These are phyloP conservation scores for Stereum hirsutum DNA, from an alignment of 1,284 basidiomycete species.

Conservation along the genomic window DNA sequence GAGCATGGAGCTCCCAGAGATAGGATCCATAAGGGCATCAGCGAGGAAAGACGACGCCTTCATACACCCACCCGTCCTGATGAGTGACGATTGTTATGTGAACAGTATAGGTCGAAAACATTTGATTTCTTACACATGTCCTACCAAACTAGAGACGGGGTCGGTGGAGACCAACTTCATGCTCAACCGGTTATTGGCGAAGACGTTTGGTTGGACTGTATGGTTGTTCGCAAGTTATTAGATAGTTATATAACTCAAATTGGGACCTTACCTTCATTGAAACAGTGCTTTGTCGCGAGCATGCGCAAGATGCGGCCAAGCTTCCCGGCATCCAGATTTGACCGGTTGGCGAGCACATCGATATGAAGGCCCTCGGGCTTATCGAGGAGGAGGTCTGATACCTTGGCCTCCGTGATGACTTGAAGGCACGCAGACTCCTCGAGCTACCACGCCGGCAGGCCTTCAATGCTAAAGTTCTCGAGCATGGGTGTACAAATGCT, in stretches of 20 bases:
- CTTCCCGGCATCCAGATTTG: neutral
- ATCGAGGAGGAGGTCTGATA: neutral
- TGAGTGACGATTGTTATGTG: neutral
- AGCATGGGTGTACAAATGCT: too few species aligned
- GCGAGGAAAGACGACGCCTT: neutral
- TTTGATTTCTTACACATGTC: neutral
- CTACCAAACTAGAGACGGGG: neutral
- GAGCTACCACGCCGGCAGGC: neutral
- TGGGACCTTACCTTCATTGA: neutral
- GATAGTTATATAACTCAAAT: neutral
- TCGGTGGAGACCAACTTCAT: neutral
- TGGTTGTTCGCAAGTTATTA: neutral
- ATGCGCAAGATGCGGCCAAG: neutral
- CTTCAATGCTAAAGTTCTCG: neutral
- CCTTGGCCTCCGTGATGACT: neutral
- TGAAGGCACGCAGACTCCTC: neutral
- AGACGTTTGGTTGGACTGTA: neutral
- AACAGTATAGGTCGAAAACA: neutral
- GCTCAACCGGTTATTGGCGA: conserved; percentile 1
- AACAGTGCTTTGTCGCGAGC: neutral
- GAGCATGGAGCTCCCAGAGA: neutral
- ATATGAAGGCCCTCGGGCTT: neutral
- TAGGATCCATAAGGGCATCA: neutral
- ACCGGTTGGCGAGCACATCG: neutral
- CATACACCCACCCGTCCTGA: neutral